phyloP scores from a whole-genome alignment of 2,329 filamentous ascomycete genomes.

The Cordyceps sp. region DNA sequence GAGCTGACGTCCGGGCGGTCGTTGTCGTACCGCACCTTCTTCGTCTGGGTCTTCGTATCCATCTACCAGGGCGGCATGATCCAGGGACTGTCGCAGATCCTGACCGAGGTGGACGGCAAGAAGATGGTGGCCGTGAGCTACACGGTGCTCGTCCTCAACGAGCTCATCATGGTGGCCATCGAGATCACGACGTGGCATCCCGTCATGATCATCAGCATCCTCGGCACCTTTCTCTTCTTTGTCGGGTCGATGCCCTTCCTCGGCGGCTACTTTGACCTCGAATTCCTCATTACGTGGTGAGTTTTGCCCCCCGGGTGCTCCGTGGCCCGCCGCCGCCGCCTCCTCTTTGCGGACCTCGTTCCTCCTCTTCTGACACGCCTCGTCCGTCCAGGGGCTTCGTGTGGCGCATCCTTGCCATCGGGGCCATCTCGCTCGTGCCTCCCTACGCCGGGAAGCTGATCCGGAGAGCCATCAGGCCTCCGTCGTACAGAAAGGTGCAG shows the following conservation, averaged over 20 bases:
- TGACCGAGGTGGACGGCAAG: slow-evolving; percentile 59
- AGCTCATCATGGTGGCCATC: slow-evolving; percentile 92
- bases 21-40: slow-evolving; percentile 85
- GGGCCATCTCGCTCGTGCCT: slow-evolving; percentile 65
- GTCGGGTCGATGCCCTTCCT: slow-evolving; percentile 73
- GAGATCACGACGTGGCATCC: slow-evolving; percentile 96
- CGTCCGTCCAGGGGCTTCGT: slow-evolving; percentile 49
- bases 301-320: slow-evolving; percentile 12
- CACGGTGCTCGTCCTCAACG: slow-evolving; percentile 81
- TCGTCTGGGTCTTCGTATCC: slow-evolving; percentile 88
- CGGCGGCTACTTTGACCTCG: slow-evolving; percentile 75
- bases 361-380: not conserved
- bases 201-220: slow-evolving; percentile 69
- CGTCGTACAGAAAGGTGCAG: slow-evolving; percentile 87
- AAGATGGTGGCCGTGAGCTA: slow-evolving; percentile 84
- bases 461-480: slow-evolving; percentile 70
- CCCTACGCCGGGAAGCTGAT: slow-evolving; percentile 80
- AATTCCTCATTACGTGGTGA: slow-evolving; percentile 55
- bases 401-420: slow-evolving; percentile 74
- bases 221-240: slow-evolving; percentile 72
- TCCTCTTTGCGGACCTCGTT: too few species aligned
- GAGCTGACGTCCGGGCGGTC: slow-evolving; percentile 82
- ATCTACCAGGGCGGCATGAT: slow-evolving; percentile 94
- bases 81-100: slow-evolving; percentile 79
- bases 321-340: not conserved